Evolutionary conservation across 2,329 filamentous ascomycete genomes (phyloP).

Genomic region (Rachicladosporium sp.): DNA sequence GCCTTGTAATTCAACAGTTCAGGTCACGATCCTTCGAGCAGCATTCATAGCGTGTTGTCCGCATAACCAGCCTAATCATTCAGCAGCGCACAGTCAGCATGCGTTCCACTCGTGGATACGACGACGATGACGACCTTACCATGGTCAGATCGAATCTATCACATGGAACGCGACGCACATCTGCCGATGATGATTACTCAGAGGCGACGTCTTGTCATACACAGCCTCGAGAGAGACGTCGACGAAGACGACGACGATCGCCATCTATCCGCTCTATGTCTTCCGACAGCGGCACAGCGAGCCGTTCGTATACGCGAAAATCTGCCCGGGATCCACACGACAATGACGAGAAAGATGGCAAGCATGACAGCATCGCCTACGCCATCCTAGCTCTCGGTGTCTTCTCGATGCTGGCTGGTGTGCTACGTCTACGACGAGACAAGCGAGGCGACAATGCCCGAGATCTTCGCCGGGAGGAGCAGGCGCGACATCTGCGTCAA

Average conservation of each 20-base stretch:
- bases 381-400: conserved; percentile 6
- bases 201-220: not conserved
- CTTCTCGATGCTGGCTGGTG: conserved; percentile 5
- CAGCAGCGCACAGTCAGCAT: not conserved
- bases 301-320: conserved; percentile 2
- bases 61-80: not conserved
- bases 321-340: not conserved
- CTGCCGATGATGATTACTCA: conserved; percentile 4
- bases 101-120: too few relatives aligned
- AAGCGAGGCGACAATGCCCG: conserved; percentile 4
- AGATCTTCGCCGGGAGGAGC: conserved; percentile 1
- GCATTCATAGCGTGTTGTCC: not conserved
- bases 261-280: conserved; percentile 1
- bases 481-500: conserved; percentile 3
- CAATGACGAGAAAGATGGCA: conserved; percentile 4
- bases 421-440: conserved; percentile 8
- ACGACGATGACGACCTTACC: not conserved
- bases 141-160: not conserved
- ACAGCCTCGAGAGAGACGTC: conserved; percentile 2
- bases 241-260: conserved; percentile 1
- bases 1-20: too few relatives aligned
- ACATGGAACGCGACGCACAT: conserved; percentile 4
- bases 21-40: too few relatives aligned
- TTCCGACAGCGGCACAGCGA: conserved; percentile 1
- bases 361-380: conserved; percentile 7